Conservation (phyloP, 768 basidiomycete species). For the Xerocomellus intermedius region DNA sequence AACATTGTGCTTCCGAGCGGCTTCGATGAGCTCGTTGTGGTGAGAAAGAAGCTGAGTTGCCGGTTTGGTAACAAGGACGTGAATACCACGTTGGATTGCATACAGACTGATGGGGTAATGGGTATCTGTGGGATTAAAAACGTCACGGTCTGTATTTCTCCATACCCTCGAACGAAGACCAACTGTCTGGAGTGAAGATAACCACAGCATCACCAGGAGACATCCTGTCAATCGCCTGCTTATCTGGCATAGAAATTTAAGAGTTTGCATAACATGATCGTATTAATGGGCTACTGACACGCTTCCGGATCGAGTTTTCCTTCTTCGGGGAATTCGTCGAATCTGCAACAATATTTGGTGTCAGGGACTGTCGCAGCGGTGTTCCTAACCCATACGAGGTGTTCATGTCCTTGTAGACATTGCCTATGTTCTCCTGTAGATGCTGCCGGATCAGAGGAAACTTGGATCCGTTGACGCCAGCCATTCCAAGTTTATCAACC, state of each 20-base stretch:
- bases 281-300: slow-evolving; percentile 51
- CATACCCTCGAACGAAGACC: slow-evolving; percentile 25
- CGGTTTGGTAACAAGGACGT: slow-evolving; percentile 92
- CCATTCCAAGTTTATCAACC: slow-evolving; percentile 81
- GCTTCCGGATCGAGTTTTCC: slow-evolving; percentile 71
- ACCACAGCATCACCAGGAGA: slow-evolving; percentile 85
- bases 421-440: slow-evolving; percentile 76
- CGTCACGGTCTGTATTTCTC: not conserved
- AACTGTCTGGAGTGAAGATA: slow-evolving; percentile 90
- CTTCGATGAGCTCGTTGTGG: slow-evolving; percentile 73
- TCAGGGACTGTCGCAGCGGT: not conserved
- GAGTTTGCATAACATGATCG: not conserved
- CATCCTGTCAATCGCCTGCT: slow-evolving; percentile 73
- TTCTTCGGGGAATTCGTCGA: slow-evolving; percentile 76
- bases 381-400: slow-evolving; percentile 51
- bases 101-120: slow-evolving; percentile 84
- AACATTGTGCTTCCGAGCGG: slow-evolving; percentile 76
- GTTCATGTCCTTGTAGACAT: slow-evolving; percentile 87
- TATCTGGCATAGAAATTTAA: slow-evolving; percentile 51
- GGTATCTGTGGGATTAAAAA: slow-evolving; percentile 49
- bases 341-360: slow-evolving; percentile 40
- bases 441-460: slow-evolving; percentile 85
- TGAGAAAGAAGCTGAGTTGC: slow-evolving; percentile 84
- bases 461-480: slow-evolving; percentile 84
- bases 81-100: slow-evolving; percentile 80